Percentiles rank a stretch among this genome's conserved stretches.
phyloP scores from a whole-genome alignment of 1,284 basidiomycete species.

The Neonothopanus nambi region DNA sequence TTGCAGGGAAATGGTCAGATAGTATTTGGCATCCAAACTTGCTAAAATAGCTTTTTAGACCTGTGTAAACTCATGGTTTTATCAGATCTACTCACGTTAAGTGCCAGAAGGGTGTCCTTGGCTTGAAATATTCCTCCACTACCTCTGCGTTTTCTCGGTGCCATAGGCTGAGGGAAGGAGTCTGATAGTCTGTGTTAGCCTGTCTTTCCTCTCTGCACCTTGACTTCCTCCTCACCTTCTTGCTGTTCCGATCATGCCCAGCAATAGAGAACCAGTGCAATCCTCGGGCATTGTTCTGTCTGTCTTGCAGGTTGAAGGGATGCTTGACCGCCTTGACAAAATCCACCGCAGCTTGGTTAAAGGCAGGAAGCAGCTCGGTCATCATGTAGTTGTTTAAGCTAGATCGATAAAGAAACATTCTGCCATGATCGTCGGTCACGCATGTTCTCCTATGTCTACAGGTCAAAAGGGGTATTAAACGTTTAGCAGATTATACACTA shows the following conservation, averaged over 20 bases:
- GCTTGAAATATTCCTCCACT: too few relatives aligned
- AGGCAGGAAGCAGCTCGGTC: not conserved
- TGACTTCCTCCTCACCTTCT: too few relatives aligned
- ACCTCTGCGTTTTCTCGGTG: too few relatives aligned
- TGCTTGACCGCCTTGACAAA: not conserved
- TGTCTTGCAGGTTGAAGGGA: not conserved
- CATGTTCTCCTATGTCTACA: not conserved
- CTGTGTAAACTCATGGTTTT: too few relatives aligned
- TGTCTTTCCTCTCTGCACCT: too few relatives aligned
- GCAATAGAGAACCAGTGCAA: conserved; percentile 10
- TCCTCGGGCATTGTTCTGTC: not conserved
- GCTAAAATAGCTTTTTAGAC: too few relatives aligned
- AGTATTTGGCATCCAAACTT: conserved; percentile 1
- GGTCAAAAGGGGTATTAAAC: too few relatives aligned
- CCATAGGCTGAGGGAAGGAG: too few relatives aligned
- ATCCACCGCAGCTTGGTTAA: not conserved
- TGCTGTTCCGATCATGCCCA: conserved; percentile 12
- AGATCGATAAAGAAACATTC: not conserved
- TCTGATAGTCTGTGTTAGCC: too few relatives aligned
- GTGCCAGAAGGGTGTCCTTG: too few relatives aligned
- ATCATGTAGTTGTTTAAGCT: not conserved
- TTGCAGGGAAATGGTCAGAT: conserved; percentile 3
- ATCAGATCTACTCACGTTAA: too few relatives aligned
- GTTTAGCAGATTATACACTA: too few relatives aligned
- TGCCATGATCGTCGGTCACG: not conserved